A percentile compares a stretch with the other conserved stretches of the same genome.
Conservation (phyloP, 768 basidiomycete species). For the Phaeotremella skinneri region DNA sequence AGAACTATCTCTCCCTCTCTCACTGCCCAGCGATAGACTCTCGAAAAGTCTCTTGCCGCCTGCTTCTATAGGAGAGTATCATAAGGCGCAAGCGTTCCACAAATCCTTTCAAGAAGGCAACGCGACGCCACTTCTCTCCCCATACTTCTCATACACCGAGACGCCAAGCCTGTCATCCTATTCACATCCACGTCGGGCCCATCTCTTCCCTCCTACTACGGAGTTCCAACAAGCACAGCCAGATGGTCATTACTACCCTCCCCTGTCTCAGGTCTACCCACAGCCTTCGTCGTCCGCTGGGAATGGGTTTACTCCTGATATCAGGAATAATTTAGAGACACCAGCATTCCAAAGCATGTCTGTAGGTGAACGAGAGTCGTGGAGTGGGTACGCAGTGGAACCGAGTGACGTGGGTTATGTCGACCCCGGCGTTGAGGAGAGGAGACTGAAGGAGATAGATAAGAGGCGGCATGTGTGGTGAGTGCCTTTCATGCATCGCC, state of each 20-base stretch:
- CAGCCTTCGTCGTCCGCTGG: no score
- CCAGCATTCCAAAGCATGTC: no score
- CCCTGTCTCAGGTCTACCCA: no score
- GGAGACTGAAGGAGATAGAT: background rate
- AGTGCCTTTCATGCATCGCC: no score
- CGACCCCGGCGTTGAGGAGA: background rate
- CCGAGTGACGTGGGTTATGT: background rate
- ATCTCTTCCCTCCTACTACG: background rate
- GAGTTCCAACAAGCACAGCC: background rate
- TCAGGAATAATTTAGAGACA: no score
- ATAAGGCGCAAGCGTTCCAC: no score
- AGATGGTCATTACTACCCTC: no score
- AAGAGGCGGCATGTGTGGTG: background rate
- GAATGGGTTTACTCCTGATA: no score
- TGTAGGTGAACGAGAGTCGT: no score
- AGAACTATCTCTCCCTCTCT: no score
- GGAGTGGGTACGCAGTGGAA: background rate
- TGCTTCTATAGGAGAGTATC: no score
- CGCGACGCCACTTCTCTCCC: background rate
- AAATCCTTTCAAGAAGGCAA: background rate
- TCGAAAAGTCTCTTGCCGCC: background rate
- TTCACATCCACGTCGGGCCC: background rate
- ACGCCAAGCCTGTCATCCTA: no score
- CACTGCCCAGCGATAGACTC: background rate
- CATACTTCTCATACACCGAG: background rate